These are phyloP conservation scores for Dendrothele bispora DNA, from an alignment of 768 basidiomycete genomes.

Conservation along the genomic window DNA sequence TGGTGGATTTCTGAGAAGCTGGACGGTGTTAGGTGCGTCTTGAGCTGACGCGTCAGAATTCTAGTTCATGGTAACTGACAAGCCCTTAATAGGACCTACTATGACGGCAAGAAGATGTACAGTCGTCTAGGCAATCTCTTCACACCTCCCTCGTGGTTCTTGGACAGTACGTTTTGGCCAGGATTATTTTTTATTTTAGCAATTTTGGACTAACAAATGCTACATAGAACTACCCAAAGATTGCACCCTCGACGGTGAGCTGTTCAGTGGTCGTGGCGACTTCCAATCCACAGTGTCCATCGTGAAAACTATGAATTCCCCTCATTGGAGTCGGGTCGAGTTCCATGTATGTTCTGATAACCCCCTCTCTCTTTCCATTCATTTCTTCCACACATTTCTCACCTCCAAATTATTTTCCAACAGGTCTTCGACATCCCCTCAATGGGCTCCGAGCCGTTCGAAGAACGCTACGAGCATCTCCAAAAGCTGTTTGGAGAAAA, in stretches of 20 bases:
- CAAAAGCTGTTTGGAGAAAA: constrained; percentile 43
- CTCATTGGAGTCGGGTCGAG: constrained; percentile 54
- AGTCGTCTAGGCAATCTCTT: constrained; percentile 62
- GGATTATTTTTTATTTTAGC: background rate
- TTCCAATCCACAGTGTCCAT: constrained; percentile 61
- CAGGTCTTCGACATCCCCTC: constrained; percentile 63
- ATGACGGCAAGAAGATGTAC: constrained; percentile 50
- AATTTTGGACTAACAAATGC: background rate
- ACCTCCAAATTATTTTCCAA: background rate
- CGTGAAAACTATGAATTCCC: constrained; percentile 57
- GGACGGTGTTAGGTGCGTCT: constrained; percentile 56
- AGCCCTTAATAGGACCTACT: constrained; percentile 48
- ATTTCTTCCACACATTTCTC: background rate
- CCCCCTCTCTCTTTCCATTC: background rate
- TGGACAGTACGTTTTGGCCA: constrained; percentile 42
- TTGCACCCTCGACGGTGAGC: constrained; percentile 58
- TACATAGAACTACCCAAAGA: constrained; percentile 51
- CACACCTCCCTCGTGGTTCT: constrained; percentile 56
- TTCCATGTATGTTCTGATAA: constrained; percentile 42
- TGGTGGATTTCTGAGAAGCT: constrained; percentile 67
- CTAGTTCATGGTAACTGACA: background rate
- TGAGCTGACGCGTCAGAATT: background rate
- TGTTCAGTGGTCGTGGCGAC: constrained; percentile 55
- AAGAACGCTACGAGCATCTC: constrained; percentile 47
- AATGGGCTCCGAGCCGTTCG: constrained; percentile 44